Conservation (phyloP, 1,139 yeast species). For the Pichia sp. region DNA sequence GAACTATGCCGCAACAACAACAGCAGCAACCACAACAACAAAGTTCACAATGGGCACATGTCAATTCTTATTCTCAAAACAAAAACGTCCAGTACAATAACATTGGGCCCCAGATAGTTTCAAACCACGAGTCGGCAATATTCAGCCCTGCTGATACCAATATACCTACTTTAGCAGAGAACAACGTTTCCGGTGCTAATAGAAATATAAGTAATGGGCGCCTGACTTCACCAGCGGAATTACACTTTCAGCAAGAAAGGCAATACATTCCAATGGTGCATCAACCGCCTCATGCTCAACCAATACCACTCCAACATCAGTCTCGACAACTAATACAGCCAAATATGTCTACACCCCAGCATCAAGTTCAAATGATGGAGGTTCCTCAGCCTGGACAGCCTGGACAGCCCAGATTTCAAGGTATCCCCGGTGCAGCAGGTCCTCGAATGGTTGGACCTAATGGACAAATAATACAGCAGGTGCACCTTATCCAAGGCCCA, state of each 20-base stretch:
- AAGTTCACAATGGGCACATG: neutral
- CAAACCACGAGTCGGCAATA: neutral
- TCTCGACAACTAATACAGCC: neutral
- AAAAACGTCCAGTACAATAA: neutral
- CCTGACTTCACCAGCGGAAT: neutral
- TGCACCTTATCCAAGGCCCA: neutral
- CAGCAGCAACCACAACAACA: neutral
- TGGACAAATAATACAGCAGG: neutral
- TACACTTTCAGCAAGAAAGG: neutral
- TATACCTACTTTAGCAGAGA: neutral
- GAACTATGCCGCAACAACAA: neutral
- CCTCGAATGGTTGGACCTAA: neutral
- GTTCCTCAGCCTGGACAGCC: neutral
- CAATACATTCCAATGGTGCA: neutral
- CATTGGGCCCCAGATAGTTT: neutral
- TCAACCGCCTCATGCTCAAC: conserved; percentile 5
- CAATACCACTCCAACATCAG: conserved; percentile 5
- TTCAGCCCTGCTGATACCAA: neutral
- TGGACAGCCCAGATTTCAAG: neutral
- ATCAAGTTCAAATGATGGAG: neutral
- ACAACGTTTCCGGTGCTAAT: neutral
- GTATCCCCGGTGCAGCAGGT: neutral
- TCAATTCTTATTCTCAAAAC: neutral
- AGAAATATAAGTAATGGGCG: neutral
- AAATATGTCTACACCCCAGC: neutral